phyloP scores from a whole-genome alignment of 768 basidiomycete species.

The Guyanaporus albipodus region DNA sequence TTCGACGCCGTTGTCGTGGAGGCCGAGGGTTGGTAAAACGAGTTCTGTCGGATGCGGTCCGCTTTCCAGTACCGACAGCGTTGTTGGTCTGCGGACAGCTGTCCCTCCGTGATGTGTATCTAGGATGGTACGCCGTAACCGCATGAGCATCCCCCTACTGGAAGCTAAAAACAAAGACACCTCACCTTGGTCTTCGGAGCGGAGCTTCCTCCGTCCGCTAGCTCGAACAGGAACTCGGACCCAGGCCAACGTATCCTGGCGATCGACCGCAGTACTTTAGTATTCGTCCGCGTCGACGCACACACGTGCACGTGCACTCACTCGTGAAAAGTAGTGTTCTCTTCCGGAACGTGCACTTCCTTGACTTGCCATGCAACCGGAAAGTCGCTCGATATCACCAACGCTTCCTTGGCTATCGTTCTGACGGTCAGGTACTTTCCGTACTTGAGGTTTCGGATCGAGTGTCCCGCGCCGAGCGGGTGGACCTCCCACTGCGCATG shows the following conservation, averaged over 20 bases:
- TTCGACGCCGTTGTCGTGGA: conserved; percentile 1
- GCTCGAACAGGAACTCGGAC: conserved; percentile 26
- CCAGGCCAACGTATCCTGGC: conserved; percentile 29
- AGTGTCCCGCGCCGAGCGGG: conserved; percentile 28
- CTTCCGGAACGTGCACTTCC: conserved; percentile 24
- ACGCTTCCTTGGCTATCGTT: conserved; percentile 23
- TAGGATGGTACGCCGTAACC: background rate
- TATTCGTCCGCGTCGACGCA: background rate
- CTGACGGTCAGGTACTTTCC: conserved; percentile 29
- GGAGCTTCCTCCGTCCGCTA: conserved; percentile 24
- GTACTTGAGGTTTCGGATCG: conserved; percentile 30
- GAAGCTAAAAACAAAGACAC: background rate
- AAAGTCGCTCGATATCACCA: conserved; percentile 25
- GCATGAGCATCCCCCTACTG: background rate
- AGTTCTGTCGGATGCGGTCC: conserved; percentile 25
- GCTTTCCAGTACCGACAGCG: conserved; percentile 31
- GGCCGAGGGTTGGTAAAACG: conserved; percentile 27
- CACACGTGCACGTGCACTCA: conserved; percentile 1
- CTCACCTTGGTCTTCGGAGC: conserved; percentile 30
- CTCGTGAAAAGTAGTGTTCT: conserved; percentile 29
- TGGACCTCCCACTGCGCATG: conserved; percentile 31
- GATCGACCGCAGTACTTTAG: background rate
- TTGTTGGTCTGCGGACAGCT: conserved; percentile 20
- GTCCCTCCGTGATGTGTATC: conserved; percentile 26
- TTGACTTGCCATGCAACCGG: conserved; percentile 27